Evolutionary conservation across 1,284 basidiomycete species (phyloP), one percentile per base, ranked within the genome.

Genomic region (Boletus semigastroideus): DNA sequence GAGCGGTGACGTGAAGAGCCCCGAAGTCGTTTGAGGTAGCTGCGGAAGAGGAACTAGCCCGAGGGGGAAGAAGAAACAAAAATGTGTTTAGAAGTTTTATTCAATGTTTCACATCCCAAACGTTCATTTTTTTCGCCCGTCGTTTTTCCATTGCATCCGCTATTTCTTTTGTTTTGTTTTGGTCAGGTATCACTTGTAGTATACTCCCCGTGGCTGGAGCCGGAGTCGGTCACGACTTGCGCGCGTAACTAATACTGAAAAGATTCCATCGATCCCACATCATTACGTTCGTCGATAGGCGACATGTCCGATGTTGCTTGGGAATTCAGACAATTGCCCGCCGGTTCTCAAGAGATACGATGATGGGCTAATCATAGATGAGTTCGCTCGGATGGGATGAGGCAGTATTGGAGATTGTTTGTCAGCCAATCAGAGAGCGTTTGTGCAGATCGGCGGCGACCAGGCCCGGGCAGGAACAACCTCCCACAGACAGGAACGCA

Each of bases 1-100:
- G 13, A 54, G 27, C 7, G 22, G 46, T n/a, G 61, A 63, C 1
- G 0, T 54, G 27, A 63, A 63, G 37, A 49, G 51, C n/a, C 60
- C 62, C 27, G 43, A 63, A 5, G 62, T 59, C 17, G 64, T 63
- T 16, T 63, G 27, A 52, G 19, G 16, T 8, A 8, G 25, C 3
- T 16, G 42, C 5, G 3, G 22, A 22, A 14, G 22, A 22, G 14
- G 25, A 25, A 30, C 34, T 12, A 38, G 17, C 14, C 2, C 16
- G 31, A 17, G 28, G 5, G 28, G 5, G 3, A 17, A 28, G 40
- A 41, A 53, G 31, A 33, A 27, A 34, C 36, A 46, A 49, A 27
- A 43, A 48, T 52, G 53, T 52, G 57, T 42, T 33, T 51, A 34
- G 42, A 49, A 38, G 17, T 6, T 46, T 52, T 40, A 33, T 30